These are phyloP conservation scores for Obelidium mucronatum DNA, from an alignment of 192 early-diverging fungal genomes.

Conservation along the genomic window DNA sequence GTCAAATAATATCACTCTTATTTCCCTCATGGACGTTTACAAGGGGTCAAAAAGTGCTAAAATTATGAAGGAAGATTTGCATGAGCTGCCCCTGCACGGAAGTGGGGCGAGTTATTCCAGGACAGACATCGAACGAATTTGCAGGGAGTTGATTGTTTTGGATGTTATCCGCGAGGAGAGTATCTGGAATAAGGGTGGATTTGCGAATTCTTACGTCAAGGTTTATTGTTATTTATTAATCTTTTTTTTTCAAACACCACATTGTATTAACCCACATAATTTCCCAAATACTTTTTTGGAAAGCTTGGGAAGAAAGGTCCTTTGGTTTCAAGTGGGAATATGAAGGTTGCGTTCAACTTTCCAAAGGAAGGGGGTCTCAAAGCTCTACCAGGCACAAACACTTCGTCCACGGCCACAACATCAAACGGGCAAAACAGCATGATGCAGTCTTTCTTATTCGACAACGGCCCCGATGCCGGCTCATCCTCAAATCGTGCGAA, in stretches of 20 bases:
- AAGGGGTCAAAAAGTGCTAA: slow-evolving; percentile 69
- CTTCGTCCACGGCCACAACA: background rate
- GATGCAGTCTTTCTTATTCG: background rate
- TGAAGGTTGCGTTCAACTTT: slow-evolving; percentile 3
- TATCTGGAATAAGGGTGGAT: slow-evolving; percentile 68
- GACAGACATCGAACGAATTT: slow-evolving; percentile 74
- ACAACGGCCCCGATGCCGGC: background rate
- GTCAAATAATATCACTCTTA: slow-evolving; percentile 65
- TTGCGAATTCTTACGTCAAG: slow-evolving; percentile 65
- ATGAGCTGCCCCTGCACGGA: slow-evolving; percentile 62
- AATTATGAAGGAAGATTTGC: slow-evolving; percentile 59
- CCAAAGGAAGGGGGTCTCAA: slow-evolving; percentile 21
- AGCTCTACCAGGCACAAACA: background rate
- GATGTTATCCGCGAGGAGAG: slow-evolving; percentile 71
- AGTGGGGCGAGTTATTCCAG: slow-evolving; percentile 53
- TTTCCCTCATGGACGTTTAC: slow-evolving; percentile 77
- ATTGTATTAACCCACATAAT: background rate
- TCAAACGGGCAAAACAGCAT: background rate
- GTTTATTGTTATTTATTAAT: background rate
- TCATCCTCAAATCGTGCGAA: background rate
- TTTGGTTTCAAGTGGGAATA: slow-evolving; percentile 24
- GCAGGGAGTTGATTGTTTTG: slow-evolving; percentile 68
- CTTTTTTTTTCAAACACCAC: background rate
- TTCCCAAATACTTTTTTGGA: background rate
- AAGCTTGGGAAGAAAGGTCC: slow-evolving; percentile 5